Conservation (phyloP, 2,329 filamentous ascomycete genomes). For the Ophiostoma australiae region DNA sequence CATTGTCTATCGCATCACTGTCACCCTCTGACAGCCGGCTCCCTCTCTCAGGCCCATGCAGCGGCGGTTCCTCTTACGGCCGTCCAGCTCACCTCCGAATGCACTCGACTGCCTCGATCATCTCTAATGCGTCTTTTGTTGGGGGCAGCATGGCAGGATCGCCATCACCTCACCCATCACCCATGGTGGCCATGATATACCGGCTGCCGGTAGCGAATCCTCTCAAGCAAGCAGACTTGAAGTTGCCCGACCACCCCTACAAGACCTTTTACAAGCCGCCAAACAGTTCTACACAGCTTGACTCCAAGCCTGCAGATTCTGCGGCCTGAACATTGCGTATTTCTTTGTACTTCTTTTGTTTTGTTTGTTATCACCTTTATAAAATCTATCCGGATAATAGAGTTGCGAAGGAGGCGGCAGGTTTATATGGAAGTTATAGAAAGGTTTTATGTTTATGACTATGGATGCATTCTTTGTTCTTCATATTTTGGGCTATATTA, state of each 20-base stretch:
- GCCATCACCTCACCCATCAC: slow-evolving; percentile 28
- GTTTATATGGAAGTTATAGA: not conserved
- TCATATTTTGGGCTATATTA: not conserved
- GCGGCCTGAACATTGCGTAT: not conserved
- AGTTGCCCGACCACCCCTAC: slow-evolving; percentile 72
- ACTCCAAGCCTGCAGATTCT: not conserved
- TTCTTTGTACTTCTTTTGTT: not conserved
- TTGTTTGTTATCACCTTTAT: not conserved
- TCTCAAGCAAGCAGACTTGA: slow-evolving; percentile 67
- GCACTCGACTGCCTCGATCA: slow-evolving; percentile 6
- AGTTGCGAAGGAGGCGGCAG: not conserved
- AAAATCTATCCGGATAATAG: no score
- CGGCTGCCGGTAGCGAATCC: slow-evolving; percentile 55
- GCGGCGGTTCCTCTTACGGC: not conserved
- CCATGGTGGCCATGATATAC: slow-evolving; percentile 32
- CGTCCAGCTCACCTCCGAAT: slow-evolving; percentile 9
- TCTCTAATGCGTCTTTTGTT: slow-evolving; percentile 26
- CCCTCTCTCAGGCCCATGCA: not conserved
- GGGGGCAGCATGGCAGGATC: slow-evolving; percentile 20
- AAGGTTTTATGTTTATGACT: not conserved
- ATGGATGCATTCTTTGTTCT: not conserved
- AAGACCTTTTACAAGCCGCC: slow-evolving; percentile 75
- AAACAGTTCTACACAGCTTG: slow-evolving; percentile 35
- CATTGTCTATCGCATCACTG: not conserved
- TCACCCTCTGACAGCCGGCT: not conserved